These are phyloP conservation scores for Naganishia antarctica DNA, from an alignment of 768 basidiomycete species.

Conservation along the genomic window DNA sequence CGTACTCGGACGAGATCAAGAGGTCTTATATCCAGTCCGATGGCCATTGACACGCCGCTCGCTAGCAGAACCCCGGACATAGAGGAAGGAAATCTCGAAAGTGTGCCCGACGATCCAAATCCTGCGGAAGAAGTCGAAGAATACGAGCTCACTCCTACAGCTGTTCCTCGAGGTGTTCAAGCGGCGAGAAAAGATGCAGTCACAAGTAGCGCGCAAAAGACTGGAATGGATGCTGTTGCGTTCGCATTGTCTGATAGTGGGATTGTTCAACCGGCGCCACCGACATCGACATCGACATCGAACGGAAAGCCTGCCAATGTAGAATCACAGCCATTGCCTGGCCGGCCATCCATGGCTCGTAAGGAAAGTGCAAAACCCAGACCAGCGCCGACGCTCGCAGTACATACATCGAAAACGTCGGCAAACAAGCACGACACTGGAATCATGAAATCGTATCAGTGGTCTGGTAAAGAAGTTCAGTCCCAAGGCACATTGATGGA, in stretches of 20 bases:
- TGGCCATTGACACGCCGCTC: neutral
- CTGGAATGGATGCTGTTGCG: neutral
- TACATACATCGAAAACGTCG: neutral
- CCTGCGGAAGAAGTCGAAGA: conserved; percentile 3
- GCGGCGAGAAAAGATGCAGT: neutral
- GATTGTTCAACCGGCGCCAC: too few species aligned
- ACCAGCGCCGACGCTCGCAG: neutral
- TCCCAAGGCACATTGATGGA: neutral
- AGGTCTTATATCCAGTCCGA: neutral
- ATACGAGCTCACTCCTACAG: conserved; percentile 11
- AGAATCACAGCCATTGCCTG: neutral
- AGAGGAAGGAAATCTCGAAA: too few species aligned
- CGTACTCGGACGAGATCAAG: neutral
- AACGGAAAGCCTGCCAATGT: neutral
- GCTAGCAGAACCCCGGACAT: neutral
- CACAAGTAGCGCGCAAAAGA: neutral
- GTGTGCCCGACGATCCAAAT: neutral
- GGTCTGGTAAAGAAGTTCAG: neutral
- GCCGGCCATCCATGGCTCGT: neutral
- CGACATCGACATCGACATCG: too few species aligned
- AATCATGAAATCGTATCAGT: neutral
- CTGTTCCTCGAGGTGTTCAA: conserved; percentile 1
- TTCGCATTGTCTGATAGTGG: too few species aligned
- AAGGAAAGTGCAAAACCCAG: neutral
- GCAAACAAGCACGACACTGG: too few species aligned